Percentiles rank a stretch among this genome's conserved stretches.
phyloP scores from a whole-genome alignment of 495 filamentous ascomycete species.

The Neurospora hispaniola region DNA sequence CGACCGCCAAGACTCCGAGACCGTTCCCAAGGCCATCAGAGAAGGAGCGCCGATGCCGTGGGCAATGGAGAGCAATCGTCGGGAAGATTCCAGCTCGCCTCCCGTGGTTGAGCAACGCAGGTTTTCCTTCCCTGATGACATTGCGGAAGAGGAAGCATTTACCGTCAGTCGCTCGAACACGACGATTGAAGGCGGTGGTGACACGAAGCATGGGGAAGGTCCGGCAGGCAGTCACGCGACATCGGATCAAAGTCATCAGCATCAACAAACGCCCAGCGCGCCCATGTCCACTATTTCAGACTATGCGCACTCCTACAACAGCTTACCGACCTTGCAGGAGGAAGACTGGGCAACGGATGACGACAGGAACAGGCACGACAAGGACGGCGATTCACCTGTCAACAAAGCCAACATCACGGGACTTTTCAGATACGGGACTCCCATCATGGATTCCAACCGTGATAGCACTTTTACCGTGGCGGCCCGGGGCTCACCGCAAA shows the following conservation, averaged over 20 bases:
- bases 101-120: slow-evolving; percentile 14
- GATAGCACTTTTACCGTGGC: slow-evolving; percentile 36
- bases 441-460: slow-evolving; percentile 25
- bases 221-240: neutral
- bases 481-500: slow-evolving; percentile 26
- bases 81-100: slow-evolving; percentile 15
- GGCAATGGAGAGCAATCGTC: slow-evolving; percentile 3
- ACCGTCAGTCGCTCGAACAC: slow-evolving; percentile 8
- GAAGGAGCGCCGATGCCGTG: slow-evolving; percentile 1
- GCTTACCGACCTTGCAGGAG: slow-evolving; percentile 33
- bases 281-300: slow-evolving; percentile 20
- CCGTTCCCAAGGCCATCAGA: slow-evolving; percentile 20
- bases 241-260: neutral
- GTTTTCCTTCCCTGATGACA: slow-evolving; percentile 28
- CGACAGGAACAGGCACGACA: slow-evolving; percentile 2
- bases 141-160: slow-evolving; percentile 27
- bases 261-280: slow-evolving; percentile 6
- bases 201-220: neutral
- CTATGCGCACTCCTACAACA: slow-evolving; percentile 28
- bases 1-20: slow-evolving; percentile 25
- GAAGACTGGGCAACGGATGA: slow-evolving; percentile 29
- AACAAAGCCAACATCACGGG: neutral
- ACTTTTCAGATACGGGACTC: neutral
- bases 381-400: neutral
- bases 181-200: neutral